Evolutionary conservation across 2,329 filamentous ascomycete species (phyloP).

Genomic region (Fusarium fujikuroi): DNA sequence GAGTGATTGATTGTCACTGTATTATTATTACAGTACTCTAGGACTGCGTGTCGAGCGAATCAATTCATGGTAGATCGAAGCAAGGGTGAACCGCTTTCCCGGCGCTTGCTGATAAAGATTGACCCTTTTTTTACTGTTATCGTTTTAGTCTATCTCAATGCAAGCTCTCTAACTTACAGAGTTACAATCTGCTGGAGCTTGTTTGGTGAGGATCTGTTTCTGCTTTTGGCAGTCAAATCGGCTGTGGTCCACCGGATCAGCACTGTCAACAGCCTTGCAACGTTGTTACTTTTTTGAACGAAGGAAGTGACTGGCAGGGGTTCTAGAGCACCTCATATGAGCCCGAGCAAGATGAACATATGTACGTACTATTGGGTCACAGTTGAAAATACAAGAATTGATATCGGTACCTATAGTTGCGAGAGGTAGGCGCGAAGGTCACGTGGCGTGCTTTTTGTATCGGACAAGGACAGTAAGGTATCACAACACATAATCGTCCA

Average conservation of each 20-base stretch:
- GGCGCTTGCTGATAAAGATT: constrained; percentile 18
- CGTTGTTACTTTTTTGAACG: constrained; percentile 3
- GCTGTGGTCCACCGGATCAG: constrained; percentile 23
- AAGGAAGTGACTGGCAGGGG: constrained; percentile 8
- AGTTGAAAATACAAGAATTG: not conserved
- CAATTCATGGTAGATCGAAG: constrained; percentile 9
- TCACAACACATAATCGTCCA: not conserved
- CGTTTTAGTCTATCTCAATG: constrained; percentile 12
- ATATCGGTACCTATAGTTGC: not conserved
- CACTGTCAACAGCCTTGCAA: constrained; percentile 5
- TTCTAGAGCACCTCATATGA: not conserved
- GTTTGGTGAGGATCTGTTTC: constrained; percentile 28
- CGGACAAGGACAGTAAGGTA: not conserved
- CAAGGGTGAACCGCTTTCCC: constrained; percentile 3
- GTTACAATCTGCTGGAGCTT: constrained; percentile 9
- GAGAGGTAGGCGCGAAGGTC: not conserved
- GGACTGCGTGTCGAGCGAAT: not conserved
- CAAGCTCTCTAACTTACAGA: constrained; percentile 25
- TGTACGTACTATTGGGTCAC: not conserved
- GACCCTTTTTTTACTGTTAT: constrained; percentile 22
- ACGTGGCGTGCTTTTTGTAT: constrained; percentile 11
- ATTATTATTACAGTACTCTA: not conserved
- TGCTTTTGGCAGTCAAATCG: constrained; percentile 24
- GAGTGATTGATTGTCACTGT: not conserved
- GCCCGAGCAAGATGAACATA: not conserved